Evolutionary conservation across 306 rosid genomes (phyloP), one percentile per base, ranked within the genome.

Genomic region (Rubus idaeus): DNA sequence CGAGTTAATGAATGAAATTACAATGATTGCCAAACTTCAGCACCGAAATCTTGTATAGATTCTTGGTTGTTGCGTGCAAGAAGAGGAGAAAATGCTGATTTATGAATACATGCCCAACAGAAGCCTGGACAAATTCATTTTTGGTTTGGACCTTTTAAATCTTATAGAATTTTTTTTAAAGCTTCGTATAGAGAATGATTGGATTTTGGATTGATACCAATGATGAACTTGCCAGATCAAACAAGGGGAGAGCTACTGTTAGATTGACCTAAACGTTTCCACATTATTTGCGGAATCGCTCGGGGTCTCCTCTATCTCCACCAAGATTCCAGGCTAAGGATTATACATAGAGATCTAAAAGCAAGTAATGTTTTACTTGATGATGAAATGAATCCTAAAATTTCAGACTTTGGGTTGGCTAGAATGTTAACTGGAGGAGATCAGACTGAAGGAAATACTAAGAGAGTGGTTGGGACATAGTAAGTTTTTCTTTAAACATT

Each of bases 91-190:
- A 47, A 47, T 87, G 41, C 71, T 91, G 70, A 68, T 90, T 26
- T 90, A 87, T 51, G 96, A 30, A 30, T 30, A 30, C 35, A 30
- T 30, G 35, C 35, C 35, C 2, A 30, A 30, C 46, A 81, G 75
- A 80, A 89, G 96, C 81, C 71, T 91, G 81, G 91, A 91, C 86
- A 77, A n/a, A 75, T 86, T 86, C 37, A 85, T 91, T 37, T 91
- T 91, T 76, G 92, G 97, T 91, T 17, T n/a, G 77, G 21, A 55
- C 71, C 4, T 65, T 52, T 42, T 18, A 21, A 62, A 65, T 64
- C 58, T 8, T 14, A 26, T 42, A 30, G 35, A 30, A 30, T 0
- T 30, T 1, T 0, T 30, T 30, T 30, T 30, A 30, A 30, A 2
- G 17, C 20, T 56, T 20, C 20, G 35, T 30, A 30, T 30, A 30